A percentile compares a stretch with the other conserved stretches of the same genome.
These are phyloP conservation scores for Hyphopichia khmerensis DNA, from an alignment of 1,139 yeast species.

Conservation along the genomic window DNA sequence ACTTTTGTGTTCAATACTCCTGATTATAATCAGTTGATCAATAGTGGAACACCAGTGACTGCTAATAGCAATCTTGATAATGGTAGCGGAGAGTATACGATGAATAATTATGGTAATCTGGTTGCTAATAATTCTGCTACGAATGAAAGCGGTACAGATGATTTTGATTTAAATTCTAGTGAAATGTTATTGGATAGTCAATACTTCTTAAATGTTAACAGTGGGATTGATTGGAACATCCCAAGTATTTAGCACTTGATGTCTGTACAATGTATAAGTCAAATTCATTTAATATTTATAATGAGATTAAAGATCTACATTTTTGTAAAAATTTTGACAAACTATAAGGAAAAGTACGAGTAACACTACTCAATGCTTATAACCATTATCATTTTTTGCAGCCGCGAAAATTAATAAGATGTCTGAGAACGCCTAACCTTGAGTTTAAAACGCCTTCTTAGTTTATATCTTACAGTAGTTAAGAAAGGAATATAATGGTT, in stretches of 20 bases:
- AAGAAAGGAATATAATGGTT: no score
- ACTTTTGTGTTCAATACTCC: background rate
- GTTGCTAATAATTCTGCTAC: background rate
- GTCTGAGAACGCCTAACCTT: no score
- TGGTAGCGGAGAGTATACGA: background rate
- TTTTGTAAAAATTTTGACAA: no score
- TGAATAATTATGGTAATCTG: background rate
- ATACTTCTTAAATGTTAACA: conserved; percentile 10
- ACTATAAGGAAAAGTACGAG: no score
- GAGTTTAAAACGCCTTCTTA: no score
- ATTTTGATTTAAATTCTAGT: background rate
- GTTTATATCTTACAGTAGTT: no score
- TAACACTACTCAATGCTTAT: no score
- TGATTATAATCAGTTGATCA: background rate
- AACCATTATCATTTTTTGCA: no score
- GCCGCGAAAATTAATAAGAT: no score
- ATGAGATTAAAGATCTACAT: no score
- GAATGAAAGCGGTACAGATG: background rate
- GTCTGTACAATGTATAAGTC: background rate
- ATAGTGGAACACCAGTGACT: background rate
- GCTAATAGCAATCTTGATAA: background rate
- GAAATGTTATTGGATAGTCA: conserved; percentile 8
- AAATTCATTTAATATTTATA: no score
- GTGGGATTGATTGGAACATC: conserved; percentile 11
- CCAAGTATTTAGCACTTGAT: background rate